Base-by-base conservation (phyloP, 106 monocot species). In the Allium sativum region DNA sequence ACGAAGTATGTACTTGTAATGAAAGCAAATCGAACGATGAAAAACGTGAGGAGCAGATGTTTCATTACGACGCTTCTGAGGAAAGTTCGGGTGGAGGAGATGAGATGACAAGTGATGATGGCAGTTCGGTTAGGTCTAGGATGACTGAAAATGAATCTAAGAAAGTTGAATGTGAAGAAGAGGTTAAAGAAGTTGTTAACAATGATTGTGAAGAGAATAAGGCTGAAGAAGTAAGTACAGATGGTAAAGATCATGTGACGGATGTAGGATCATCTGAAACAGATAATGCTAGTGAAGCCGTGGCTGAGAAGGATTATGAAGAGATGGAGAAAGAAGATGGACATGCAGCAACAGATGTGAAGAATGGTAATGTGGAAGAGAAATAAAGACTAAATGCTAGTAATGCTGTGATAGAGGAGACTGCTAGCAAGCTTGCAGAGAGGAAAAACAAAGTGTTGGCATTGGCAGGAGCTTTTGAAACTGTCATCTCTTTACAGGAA, bases 381-480 rank as follows among this genome's bases (percentile, higher is more conserved):
- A 12, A 41, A 41, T 13, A n/a, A 7, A 41, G 41, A 7, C 11
- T 42, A 15, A 59, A 40, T 12, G 42, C 40, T 40, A 12, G 44
- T 45, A 76, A 76, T 21, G 66, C 58, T 7, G 70, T 76, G 66
- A 70, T 76, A 10, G 76, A 70, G 42, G 66, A 70, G 70, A 48
- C 52, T 4, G 51, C 48, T 14, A 66, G 70, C 50, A 62, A 48
- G 61, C 7, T 63, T 16, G 75, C 48, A 41, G 68, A 64, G 57
- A 75, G 56, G 64, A 76, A 60, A 52, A 76, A 71, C 66, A 76
- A 61, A 46, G 76, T 76, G 45, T 21, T 60, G 50, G 76, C 76
- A 0, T 18, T 76, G 45, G 76, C 69, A 11, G 76, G 76, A 2
- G 76, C 70, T 0, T 76, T 76, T 21, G 76, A 76, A 58, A 76